These are phyloP conservation scores for Acrodontium crateriforme DNA, from an alignment of 2,329 filamentous ascomycete species.

Conservation along the genomic window DNA sequence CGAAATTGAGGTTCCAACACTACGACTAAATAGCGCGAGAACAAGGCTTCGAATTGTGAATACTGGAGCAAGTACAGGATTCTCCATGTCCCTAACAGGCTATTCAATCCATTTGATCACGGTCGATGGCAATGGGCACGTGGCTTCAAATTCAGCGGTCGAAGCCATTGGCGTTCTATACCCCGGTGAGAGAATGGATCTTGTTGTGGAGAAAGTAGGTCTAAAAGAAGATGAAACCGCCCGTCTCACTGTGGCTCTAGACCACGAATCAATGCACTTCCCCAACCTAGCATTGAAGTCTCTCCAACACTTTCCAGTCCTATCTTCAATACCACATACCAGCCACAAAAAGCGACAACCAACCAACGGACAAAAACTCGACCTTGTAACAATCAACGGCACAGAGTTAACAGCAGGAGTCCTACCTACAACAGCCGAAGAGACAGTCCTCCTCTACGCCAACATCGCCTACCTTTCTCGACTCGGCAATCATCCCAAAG, in stretches of 20 bases:
- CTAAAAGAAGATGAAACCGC: slow-evolving; percentile 6
- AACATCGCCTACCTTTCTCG: slow-evolving; percentile 32
- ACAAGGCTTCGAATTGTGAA: slow-evolving; percentile 31
- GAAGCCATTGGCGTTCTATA: slow-evolving; percentile 25
- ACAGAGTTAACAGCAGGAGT: too few relatives aligned
- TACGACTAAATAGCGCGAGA: slow-evolving; percentile 8
- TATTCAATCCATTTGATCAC: slow-evolving; percentile 24
- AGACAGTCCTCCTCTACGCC: slow-evolving; percentile 34
- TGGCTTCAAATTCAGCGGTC: too few relatives aligned
- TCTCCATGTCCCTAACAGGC: slow-evolving; percentile 23
- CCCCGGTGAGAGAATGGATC: slow-evolving; percentile 33
- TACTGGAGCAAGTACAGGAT: slow-evolving; percentile 29
- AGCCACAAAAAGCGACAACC: too few relatives aligned
- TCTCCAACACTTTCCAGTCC: slow-evolving; percentile 23
- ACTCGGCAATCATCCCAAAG: slow-evolving; percentile 30
- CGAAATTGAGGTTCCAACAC: slow-evolving; percentile 1
- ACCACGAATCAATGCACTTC: slow-evolving; percentile 29
- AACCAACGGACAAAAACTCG: slow-evolving; percentile 7
- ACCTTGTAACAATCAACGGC: slow-evolving; percentile 6
- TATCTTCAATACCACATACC: too few relatives aligned
- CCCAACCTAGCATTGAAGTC: slow-evolving; percentile 29
- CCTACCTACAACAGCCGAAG: slow-evolving; percentile 20
- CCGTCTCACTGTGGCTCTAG: slow-evolving; percentile 5
- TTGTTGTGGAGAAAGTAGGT: slow-evolving; percentile 8
- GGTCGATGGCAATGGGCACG: slow-evolving; percentile 30